Conservation (phyloP, 139 green algal genomes). For the Astrephomene gubernaculifera region DNA sequence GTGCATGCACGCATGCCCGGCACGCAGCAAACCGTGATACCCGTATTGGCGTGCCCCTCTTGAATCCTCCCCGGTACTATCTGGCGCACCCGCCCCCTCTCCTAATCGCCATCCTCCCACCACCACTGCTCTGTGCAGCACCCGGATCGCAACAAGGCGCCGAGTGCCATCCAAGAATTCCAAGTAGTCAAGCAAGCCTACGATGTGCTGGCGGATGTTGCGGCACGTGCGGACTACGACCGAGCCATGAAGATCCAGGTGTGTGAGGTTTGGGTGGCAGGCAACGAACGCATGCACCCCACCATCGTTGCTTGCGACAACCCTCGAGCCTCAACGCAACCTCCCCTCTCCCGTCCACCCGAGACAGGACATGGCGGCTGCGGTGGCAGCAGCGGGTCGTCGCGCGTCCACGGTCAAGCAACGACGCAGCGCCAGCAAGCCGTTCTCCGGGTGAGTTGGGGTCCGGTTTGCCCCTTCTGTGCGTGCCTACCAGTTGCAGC, state of each 20-base stretch:
- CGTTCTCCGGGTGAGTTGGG: too few relatives aligned
- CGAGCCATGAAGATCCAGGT: constrained; percentile 13
- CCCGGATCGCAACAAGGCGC: constrained; percentile 26
- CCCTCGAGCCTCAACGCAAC: not conserved
- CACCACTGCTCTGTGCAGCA: too few relatives aligned
- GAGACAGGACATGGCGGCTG: not conserved
- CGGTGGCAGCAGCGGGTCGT: not conserved
- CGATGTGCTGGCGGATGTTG: not conserved
- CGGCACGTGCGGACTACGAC: constrained; percentile 7
- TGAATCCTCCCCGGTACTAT: too few relatives aligned
- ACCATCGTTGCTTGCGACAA: not conserved
- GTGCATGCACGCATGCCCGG: too few relatives aligned
- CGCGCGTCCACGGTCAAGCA: not conserved
- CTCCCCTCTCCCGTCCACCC: not conserved
- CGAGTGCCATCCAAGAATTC: not conserved
- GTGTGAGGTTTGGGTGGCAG: too few relatives aligned
- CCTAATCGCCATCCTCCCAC: too few relatives aligned
- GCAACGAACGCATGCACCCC: not conserved
- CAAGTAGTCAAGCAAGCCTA: constrained; percentile 32
- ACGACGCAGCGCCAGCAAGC: not conserved
- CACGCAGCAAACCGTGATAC: too few relatives aligned
- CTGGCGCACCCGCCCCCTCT: too few relatives aligned
- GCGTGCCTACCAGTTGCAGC: too few relatives aligned
- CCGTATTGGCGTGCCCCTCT: too few relatives aligned
- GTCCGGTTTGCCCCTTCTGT: too few relatives aligned